phyloP scores from a whole-genome alignment of 1,284 basidiomycete genomes.

The Blastosporella zonata region DNA sequence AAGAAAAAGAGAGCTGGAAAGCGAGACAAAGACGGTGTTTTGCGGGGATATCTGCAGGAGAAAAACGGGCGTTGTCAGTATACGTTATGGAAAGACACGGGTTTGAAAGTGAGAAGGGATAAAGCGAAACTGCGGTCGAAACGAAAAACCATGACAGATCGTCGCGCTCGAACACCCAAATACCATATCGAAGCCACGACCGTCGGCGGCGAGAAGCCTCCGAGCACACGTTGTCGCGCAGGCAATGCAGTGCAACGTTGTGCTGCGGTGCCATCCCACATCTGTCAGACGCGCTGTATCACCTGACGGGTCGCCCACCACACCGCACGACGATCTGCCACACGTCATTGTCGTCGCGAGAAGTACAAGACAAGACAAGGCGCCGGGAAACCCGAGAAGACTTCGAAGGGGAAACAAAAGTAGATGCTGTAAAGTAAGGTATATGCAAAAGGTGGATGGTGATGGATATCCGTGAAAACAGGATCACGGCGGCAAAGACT shows the following conservation, averaged over 20 bases:
- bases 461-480: background rate
- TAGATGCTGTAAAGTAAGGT: background rate
- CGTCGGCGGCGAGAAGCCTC: background rate
- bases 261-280: background rate
- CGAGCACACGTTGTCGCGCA: background rate
- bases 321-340: background rate
- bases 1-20: background rate
- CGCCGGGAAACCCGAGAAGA: background rate
- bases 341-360: background rate
- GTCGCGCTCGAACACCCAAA: background rate
- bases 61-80: background rate
- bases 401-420: background rate
- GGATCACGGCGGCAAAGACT: constrained; percentile 85
- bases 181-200: background rate
- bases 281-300: background rate
- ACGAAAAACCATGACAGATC: background rate
- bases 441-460: background rate
- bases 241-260: background rate
- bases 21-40: background rate
- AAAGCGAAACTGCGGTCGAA: background rate
- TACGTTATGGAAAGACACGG: background rate
- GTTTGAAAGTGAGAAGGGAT: background rate
- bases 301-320: background rate
- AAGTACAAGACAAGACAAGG: background rate
- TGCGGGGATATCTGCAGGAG: background rate